These are phyloP conservation scores for Daldinia vernicosa DNA, from an alignment of 495 filamentous ascomycete genomes.

Conservation along the genomic window DNA sequence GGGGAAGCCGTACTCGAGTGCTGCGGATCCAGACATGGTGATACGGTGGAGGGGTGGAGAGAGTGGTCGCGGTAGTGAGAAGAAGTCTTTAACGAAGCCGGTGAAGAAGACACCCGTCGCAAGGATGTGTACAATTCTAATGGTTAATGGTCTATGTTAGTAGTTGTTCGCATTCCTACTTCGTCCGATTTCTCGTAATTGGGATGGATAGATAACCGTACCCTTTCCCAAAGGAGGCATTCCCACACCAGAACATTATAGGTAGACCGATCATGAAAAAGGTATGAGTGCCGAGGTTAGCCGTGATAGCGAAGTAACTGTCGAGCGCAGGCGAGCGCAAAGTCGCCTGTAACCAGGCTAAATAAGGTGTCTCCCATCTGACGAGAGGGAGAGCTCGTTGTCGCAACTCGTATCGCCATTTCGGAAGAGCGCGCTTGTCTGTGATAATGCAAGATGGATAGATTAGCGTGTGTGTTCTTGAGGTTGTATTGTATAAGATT, in stretches of 20 bases:
- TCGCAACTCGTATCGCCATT: conserved; percentile 88
- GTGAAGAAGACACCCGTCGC: conserved; percentile 91
- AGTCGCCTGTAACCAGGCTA: conserved; percentile 82
- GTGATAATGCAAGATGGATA: conserved; percentile 18
- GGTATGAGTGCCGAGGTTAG: conserved; percentile 97
- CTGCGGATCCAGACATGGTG: conserved; percentile 94
- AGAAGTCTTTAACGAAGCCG: conserved; percentile 91
- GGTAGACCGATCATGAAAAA: conserved; percentile 97
- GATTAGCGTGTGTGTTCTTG: conserved; percentile 13
- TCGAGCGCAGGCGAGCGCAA: conserved; percentile 83
- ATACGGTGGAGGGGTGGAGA: conserved; percentile 94
- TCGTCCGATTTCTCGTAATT: neutral
- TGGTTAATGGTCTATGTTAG: conserved; percentile 12
- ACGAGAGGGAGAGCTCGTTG: conserved; percentile 84
- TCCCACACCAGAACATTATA: conserved; percentile 95
- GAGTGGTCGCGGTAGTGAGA: conserved; percentile 92
- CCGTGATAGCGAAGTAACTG: conserved; percentile 94
- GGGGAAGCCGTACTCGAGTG: conserved; percentile 96
- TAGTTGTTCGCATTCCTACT: neutral
- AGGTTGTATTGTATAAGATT: neutral
- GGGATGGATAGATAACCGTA: conserved; percentile 54
- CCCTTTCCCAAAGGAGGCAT: conserved; percentile 81
- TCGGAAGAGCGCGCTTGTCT: conserved; percentile 85
- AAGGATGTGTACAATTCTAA: conserved; percentile 85
- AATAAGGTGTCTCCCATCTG: conserved; percentile 93